These are phyloP conservation scores for Delonix regia DNA, from an alignment of 306 rosid species.

Conservation along the genomic window DNA sequence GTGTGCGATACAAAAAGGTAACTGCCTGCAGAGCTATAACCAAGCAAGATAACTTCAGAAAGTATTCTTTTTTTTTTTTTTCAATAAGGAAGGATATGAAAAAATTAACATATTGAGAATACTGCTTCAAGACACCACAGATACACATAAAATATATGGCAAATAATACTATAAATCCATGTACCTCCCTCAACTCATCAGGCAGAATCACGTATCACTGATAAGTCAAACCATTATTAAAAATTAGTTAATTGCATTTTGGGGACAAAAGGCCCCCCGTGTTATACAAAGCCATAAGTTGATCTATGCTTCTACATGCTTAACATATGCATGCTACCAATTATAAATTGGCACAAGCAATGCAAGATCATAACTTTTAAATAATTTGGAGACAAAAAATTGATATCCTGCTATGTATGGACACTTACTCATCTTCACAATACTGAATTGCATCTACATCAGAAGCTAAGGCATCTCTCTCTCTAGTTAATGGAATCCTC, in stretches of 20 bases:
- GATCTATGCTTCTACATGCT: constrained; percentile 13
- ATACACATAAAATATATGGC: constrained; percentile 7
- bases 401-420: background rate
- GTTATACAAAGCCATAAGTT: background rate
- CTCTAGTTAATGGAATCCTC: constrained; percentile 87
- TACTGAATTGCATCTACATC: constrained; percentile 84
- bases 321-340: background rate
- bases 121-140: constrained; percentile 11
- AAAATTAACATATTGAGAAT: constrained; percentile 13
- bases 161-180: background rate
- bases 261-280: constrained; percentile 22
- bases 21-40: constrained; percentile 78
- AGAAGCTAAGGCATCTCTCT: constrained; percentile 77
- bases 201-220: constrained; percentile 4
- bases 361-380: constrained; percentile 13
- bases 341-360: background rate
- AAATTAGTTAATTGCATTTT: constrained; percentile 8
- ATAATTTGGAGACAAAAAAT: background rate
- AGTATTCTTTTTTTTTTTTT: constrained; percentile 9
- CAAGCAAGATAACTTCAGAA: constrained; percentile 36
- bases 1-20: constrained; percentile 91
- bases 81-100: background rate
- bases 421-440: constrained; percentile 74
- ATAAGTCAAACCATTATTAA: constrained; percentile 15
- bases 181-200: background rate